Evolutionary conservation across 805 yeast species (phyloP).

Genomic region (Candida dajiaensis): DNA sequence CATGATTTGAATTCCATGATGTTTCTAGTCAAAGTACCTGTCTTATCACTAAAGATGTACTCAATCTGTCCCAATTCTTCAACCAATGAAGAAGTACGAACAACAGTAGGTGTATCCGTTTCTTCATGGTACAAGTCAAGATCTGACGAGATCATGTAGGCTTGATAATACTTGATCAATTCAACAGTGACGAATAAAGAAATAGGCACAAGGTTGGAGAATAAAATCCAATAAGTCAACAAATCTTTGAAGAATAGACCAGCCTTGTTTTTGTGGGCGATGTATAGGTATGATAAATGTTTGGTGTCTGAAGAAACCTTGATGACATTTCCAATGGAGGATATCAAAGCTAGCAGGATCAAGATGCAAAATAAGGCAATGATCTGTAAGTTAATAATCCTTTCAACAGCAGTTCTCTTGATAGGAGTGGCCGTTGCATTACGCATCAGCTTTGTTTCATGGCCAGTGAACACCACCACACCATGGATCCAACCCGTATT

Average conservation of each 20-base stretch:
- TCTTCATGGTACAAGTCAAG: conserved; percentile 85
- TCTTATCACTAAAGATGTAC: conserved; percentile 92
- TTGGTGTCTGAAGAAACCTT: conserved; percentile 49
- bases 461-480: conserved; percentile 92
- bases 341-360: conserved; percentile 67
- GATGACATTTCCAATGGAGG: conserved; percentile 84
- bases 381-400: conserved; percentile 89
- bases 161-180: conserved; percentile 91
- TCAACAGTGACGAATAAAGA: conserved; percentile 95
- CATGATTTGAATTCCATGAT: conserved; percentile 96
- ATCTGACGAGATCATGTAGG: conserved; percentile 88
- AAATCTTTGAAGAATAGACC: conserved; percentile 79
- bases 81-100: conserved; percentile 90
- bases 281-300: conserved; percentile 55
- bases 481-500: conserved; percentile 97
- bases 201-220: conserved; percentile 96
- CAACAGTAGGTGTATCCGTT: conserved; percentile 91
- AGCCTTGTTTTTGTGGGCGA: conserved; percentile 63
- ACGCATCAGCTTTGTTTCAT: conserved; percentile 96
- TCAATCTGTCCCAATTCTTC: conserved; percentile 97
- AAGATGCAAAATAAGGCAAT: conserved; percentile 80
- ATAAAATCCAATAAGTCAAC: conserved; percentile 92
- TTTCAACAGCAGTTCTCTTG: conserved; percentile 93
- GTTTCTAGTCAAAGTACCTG: conserved; percentile 94
- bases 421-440: conserved; percentile 99